Base-by-base conservation (phyloP, 345 rosid species). In the Rhizophora apiculata region DNA sequence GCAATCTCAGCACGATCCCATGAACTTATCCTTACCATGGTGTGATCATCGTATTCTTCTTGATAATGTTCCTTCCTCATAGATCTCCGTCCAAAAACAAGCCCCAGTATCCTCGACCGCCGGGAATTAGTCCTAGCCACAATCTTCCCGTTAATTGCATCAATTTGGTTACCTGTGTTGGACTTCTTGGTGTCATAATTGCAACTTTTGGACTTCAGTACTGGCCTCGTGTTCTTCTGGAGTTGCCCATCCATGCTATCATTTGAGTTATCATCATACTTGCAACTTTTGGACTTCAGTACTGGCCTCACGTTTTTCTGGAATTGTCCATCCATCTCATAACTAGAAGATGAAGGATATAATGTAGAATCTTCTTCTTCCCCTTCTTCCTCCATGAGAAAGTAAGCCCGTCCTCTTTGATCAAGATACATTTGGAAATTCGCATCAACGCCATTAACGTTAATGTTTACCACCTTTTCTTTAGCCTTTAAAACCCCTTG, bases 1-100 rank as follows among this genome's bases (percentile, higher is more conserved):
- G 96, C 96, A 54, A 90, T 73, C 81, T 95, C 94, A 24, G 99
- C 99, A 39, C 93, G 64, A 72, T 95, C 96, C 83, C 87, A 72
- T 6, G 95, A 86, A 70, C 69, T 84, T 51, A 62, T 72, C 71
- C 92, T 85, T 30, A 8, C 64, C 36, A 83, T 64, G 18, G 68
- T 69, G 27, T 75, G 30, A 68, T 60, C 81, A 62, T 54, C 81
- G 8, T 48, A 80, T 75, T 32, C 81, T 64, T 81, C 84, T 68
- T 26, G 75, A 48, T 32, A 69, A 60, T 60, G 43, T 68, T 68
- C 82, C 71, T 68, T 84, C 81, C 80, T 80, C 59, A 66, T 72
- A 1, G 88, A 77, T 63, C 86, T 82, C 78, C 82, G 82, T 60
- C 96, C 93, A 73, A 88, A 85, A 69, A 86, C 86, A 79, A 77